phyloP scores from a whole-genome alignment of 306 rosid species.

The Coriaria nepalensis region DNA sequence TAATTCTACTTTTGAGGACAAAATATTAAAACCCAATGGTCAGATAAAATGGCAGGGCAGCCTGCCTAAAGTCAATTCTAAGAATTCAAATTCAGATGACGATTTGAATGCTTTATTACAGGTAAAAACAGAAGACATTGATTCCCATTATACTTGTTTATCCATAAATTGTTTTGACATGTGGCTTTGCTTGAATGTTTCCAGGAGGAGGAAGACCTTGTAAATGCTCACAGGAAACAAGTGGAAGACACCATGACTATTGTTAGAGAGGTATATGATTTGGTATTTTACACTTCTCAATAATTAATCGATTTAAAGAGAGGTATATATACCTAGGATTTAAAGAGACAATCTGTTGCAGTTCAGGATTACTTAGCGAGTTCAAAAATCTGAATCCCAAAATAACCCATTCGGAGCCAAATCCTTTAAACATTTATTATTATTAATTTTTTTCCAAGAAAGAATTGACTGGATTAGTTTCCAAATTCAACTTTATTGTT shows the following conservation, averaged over 20 bases:
- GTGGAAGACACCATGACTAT: constrained; percentile 98
- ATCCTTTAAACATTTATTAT: too few relatives aligned
- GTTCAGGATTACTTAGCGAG: too few relatives aligned
- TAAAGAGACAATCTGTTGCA: too few relatives aligned
- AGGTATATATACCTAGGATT: too few relatives aligned
- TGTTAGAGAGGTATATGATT: constrained; percentile 68
- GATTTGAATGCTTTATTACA: constrained; percentile 81
- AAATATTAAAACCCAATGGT: constrained; percentile 45
- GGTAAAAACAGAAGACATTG: constrained; percentile 25
- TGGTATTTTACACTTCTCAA: too few relatives aligned
- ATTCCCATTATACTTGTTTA: neutral
- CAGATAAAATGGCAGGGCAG: constrained; percentile 69
- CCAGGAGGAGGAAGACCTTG: constrained; percentile 98
- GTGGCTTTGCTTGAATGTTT: constrained; percentile 9
- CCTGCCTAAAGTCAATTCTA: constrained; percentile 51
- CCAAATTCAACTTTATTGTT: too few relatives aligned
- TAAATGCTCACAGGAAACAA: constrained; percentile 92
- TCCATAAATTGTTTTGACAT: constrained; percentile 1
- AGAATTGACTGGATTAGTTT: too few relatives aligned
- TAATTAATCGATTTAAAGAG: too few relatives aligned
- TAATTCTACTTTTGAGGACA: constrained; percentile 38
- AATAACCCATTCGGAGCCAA: too few relatives aligned
- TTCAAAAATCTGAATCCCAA: too few relatives aligned
- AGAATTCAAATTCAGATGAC: constrained; percentile 43
- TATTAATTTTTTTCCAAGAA: too few relatives aligned